These are phyloP conservation scores for Theobroma cacao DNA, from an alignment of 345 rosid species.

Conservation along the genomic window DNA sequence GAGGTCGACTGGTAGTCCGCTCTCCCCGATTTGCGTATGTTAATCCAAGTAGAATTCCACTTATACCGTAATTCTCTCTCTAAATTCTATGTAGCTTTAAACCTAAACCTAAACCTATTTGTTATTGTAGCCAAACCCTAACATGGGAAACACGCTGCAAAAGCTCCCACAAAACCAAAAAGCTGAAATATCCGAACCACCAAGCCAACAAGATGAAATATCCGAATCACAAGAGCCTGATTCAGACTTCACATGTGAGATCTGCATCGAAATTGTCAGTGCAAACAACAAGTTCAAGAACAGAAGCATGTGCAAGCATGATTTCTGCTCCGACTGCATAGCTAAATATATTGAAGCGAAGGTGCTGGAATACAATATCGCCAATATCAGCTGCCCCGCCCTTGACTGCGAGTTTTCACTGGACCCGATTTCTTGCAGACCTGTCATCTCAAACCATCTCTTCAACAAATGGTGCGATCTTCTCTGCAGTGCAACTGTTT, in stretches of 20 bases:
- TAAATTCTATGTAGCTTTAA: no score
- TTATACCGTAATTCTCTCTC: no score
- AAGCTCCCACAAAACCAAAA: not conserved
- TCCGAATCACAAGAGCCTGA: not conserved
- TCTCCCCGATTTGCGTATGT: no score
- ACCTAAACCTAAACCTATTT: no score
- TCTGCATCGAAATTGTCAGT: not conserved
- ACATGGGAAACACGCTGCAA: not conserved
- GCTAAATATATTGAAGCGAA: not conserved
- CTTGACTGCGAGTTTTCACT: not conserved
- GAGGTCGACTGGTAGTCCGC: no score
- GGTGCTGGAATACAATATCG: not conserved
- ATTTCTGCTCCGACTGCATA: not conserved
- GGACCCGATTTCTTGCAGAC: not conserved
- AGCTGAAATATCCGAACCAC: no score
- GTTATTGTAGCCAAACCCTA: not conserved
- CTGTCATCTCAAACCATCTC: not conserved
- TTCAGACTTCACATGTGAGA: not conserved
- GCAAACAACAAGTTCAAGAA: not conserved
- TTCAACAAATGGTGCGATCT: not conserved
- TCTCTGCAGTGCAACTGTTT: not conserved
- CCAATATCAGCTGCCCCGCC: not conserved
- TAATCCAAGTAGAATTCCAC: no score
- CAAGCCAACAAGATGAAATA: not conserved
- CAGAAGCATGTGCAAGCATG: not conserved